Evolutionary conservation across 2,329 filamentous ascomycete genomes (phyloP).

Genomic region (Cladosporium oxysporum): DNA sequence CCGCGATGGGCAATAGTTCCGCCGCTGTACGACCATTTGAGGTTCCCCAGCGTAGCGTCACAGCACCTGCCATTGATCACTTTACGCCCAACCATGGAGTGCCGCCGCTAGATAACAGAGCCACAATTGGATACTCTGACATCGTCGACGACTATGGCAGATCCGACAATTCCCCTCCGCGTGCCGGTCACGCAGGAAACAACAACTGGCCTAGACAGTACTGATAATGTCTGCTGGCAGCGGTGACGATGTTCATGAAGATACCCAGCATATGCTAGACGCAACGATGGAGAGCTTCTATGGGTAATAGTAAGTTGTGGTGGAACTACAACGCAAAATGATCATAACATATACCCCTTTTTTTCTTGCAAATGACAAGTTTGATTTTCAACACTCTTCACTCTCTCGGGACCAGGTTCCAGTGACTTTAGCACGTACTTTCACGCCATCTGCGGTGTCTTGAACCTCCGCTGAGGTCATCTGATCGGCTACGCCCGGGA

Average conservation of each 20-base stretch:
- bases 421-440: not conserved
- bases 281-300: not conserved
- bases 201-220: not conserved
- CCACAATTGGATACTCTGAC: slow-evolving; percentile 18
- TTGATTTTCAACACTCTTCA: not conserved
- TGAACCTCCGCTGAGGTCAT: not conserved
- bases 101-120: not conserved
- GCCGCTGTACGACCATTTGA: slow-evolving; percentile 20
- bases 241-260: not conserved
- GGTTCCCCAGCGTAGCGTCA: slow-evolving; percentile 27
- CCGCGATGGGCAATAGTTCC: not conserved
- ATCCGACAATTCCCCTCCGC: not conserved
- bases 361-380: not conserved
- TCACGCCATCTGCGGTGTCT: not conserved
- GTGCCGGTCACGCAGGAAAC: slow-evolving; percentile 4
- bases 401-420: not conserved
- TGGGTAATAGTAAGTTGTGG: not conserved
- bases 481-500: not conserved
- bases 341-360: not conserved
- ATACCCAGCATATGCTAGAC: not conserved
- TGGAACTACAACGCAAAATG: not conserved
- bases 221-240: not conserved
- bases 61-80: slow-evolving; percentile 24
- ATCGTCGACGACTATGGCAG: slow-evolving; percentile 18
- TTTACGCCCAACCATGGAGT: not conserved